Evolutionary conservation across 495 filamentous ascomycete genomes (phyloP).

Genomic region (Talaromyces nanjingensis): DNA sequence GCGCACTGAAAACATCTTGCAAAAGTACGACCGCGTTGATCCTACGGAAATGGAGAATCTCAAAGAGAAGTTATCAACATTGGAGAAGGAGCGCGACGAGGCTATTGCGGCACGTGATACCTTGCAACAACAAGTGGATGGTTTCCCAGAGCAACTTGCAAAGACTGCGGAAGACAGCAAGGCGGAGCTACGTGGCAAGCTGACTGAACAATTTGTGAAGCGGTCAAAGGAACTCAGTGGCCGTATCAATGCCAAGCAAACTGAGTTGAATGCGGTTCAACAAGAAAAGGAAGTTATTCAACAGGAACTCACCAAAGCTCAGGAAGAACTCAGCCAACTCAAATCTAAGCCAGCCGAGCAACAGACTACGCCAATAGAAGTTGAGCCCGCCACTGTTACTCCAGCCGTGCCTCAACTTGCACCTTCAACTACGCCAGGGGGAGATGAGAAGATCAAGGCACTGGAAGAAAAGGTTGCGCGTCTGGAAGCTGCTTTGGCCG

Average conservation of each 20-base stretch:
- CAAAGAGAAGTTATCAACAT: conserved; percentile 56
- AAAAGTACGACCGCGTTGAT: conserved; percentile 92
- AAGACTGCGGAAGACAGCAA: conserved; percentile 42
- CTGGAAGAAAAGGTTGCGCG: conserved; percentile 41
- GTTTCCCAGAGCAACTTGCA: conserved; percentile 42
- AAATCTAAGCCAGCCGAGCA: conserved; percentile 30
- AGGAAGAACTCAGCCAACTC: conserved; percentile 32
- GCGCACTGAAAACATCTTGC: conserved; percentile 85
- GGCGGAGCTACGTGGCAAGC: conserved; percentile 40
- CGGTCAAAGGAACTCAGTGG: conserved; percentile 44
- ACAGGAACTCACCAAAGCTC: conserved; percentile 38
- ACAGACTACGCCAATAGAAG: conserved; percentile 15
- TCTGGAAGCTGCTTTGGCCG: conserved; percentile 42
- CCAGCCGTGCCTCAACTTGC: conserved; percentile 32
- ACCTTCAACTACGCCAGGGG: conserved; percentile 16
- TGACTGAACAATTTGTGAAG: conserved; percentile 56
- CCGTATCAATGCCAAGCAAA: conserved; percentile 44
- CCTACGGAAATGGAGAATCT: conserved; percentile 83
- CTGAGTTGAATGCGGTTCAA: conserved; percentile 32
- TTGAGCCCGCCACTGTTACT: conserved; percentile 28
- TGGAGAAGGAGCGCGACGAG: conserved; percentile 68
- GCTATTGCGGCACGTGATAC: conserved; percentile 49
- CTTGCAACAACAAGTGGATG: conserved; percentile 46
- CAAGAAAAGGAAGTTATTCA: conserved; percentile 47
- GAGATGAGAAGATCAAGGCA: conserved; percentile 30